Evolutionary conservation across 495 filamentous ascomycete genomes (phyloP).

Genomic region (Aspergillus incahuasiensis): DNA sequence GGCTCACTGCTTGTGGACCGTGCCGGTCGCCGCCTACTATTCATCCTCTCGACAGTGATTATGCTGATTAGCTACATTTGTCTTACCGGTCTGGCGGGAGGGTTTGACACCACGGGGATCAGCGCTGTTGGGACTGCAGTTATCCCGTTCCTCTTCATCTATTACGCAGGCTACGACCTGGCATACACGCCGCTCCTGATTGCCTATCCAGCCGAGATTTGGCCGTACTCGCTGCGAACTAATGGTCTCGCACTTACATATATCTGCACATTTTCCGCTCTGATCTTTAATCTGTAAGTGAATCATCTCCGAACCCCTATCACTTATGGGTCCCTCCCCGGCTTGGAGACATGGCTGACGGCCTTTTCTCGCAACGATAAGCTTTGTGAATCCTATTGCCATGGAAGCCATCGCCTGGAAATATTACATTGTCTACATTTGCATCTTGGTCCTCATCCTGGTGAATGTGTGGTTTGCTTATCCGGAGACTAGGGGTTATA

Average conservation of each 20-base stretch:
- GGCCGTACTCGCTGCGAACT: not conserved
- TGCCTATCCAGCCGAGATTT: not conserved
- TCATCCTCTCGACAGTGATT: not conserved
- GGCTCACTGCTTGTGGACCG: not conserved
- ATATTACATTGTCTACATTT: constrained; percentile 35
- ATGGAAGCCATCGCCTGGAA: constrained; percentile 32
- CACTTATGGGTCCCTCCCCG: too few relatives aligned
- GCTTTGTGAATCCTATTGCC: constrained; percentile 33
- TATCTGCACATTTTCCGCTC: not conserved
- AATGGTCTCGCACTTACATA: not conserved
- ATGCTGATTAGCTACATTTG: not conserved
- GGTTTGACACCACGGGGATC: not conserved
- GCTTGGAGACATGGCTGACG: too few relatives aligned
- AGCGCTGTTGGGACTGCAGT: not conserved
- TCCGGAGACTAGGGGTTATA: not conserved
- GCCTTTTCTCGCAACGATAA: too few relatives aligned
- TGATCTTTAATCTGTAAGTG: constrained; percentile 20
- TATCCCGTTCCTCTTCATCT: constrained; percentile 1
- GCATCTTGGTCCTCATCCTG: not conserved
- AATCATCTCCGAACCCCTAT: too few relatives aligned
- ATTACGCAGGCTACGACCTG: not conserved
- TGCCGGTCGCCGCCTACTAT: not conserved
- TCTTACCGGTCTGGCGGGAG: not conserved
- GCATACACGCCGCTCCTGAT: not conserved
- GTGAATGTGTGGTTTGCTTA: not conserved